phyloP scores from a whole-genome alignment of 768 basidiomycete species.

The Sistotremastrum suecicum region DNA sequence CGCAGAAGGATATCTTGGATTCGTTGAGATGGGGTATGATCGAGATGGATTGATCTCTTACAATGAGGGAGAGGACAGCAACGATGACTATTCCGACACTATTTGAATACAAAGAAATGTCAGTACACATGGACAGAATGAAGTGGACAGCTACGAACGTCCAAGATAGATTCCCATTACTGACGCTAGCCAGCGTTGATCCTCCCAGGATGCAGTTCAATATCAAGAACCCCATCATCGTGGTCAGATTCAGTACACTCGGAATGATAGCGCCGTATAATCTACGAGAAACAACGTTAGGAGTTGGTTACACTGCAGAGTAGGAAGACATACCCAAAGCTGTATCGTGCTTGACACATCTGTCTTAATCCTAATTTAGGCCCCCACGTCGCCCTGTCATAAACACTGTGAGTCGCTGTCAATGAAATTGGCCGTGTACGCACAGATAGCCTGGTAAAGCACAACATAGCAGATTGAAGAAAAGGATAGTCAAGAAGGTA shows the following conservation, averaged over 20 bases:
- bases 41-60: conserved; percentile 9
- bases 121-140: not conserved
- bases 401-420: not conserved
- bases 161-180: conserved; percentile 35
- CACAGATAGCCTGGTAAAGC: conserved; percentile 47
- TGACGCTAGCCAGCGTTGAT: conserved; percentile 46
- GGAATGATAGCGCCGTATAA: conserved; percentile 40
- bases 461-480: conserved; percentile 51
- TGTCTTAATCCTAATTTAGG: conserved; percentile 70
- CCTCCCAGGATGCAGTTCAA: conserved; percentile 58
- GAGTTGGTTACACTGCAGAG: conserved; percentile 20
- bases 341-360: conserved; percentile 62
- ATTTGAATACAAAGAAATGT: not conserved
- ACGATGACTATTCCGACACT: conserved; percentile 79
- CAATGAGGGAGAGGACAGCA: conserved; percentile 46
- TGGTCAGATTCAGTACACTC: conserved; percentile 42
- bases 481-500: conserved; percentile 48
- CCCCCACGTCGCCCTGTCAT: conserved; percentile 47
- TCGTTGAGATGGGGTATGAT: not conserved
- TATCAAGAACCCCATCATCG: conserved; percentile 50
- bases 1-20: conserved; percentile 47
- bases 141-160: conserved; percentile 19
- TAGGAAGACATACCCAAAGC: conserved; percentile 33
- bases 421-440: conserved; percentile 13
- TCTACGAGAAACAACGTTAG: conserved; percentile 17